Conservation (phyloP, 1,284 basidiomycete species). For the Leccinum solheimii region DNA sequence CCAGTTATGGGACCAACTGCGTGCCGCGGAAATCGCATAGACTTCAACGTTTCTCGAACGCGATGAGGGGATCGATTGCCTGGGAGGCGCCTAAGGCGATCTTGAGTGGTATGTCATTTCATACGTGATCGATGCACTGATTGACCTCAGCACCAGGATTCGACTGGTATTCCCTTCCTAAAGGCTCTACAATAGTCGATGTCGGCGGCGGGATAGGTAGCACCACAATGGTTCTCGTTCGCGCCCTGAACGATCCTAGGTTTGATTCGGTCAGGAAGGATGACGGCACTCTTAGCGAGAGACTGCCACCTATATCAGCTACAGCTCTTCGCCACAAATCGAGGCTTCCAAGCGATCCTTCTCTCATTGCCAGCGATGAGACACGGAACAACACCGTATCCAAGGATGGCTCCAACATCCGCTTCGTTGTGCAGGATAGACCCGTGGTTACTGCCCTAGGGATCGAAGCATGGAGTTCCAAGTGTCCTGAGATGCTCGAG, state of each 20-base stretch:
- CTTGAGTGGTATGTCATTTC: slow-evolving; percentile 45
- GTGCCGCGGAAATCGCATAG: slow-evolving; percentile 40
- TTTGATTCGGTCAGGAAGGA: slow-evolving; percentile 3
- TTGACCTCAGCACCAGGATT: slow-evolving; percentile 46
- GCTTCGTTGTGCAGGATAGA: slow-evolving; percentile 70
- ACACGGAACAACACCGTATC: neutral
- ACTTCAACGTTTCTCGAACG: slow-evolving; percentile 65
- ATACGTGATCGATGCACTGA: neutral
- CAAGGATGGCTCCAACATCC: slow-evolving; percentile 12
- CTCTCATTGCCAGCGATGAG: neutral
- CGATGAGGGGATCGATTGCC: slow-evolving; percentile 65
- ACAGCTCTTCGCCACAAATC: neutral
- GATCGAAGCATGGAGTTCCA: slow-evolving; percentile 59
- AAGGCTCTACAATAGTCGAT: slow-evolving; percentile 63
- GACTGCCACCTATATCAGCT: neutral
- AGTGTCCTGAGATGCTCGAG: slow-evolving; percentile 61
- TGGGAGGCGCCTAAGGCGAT: slow-evolving; percentile 65
- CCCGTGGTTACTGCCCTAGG: slow-evolving; percentile 63
- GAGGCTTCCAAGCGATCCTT: slow-evolving; percentile 5
- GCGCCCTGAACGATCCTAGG: slow-evolving; percentile 41
- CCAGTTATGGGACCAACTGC: neutral
- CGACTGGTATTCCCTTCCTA: slow-evolving; percentile 58
- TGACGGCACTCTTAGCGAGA: slow-evolving; percentile 1
- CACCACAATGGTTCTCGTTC: slow-evolving; percentile 66
- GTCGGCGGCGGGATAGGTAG: slow-evolving; percentile 77